Evolutionary conservation across 2,329 filamentous ascomycete species (phyloP).

Genomic region (Hymenoscyphus repandus): DNA sequence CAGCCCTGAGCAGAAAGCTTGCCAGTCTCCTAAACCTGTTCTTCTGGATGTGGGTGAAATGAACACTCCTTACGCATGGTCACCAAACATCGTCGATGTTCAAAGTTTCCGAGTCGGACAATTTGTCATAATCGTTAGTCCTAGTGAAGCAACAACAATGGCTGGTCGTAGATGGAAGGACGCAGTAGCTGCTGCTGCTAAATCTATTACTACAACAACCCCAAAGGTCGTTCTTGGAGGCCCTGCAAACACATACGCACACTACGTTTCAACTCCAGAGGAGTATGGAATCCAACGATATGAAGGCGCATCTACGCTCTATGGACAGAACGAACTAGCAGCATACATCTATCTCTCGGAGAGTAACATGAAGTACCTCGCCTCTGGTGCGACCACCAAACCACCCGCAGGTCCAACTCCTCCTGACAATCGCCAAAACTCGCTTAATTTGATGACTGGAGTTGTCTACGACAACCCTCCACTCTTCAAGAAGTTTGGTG

Average conservation of each 20-base stretch:
- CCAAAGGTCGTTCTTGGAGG: constrained; percentile 79
- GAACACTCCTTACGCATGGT: constrained; percentile 72
- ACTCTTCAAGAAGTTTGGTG: constrained; percentile 63
- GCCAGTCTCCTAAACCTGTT: constrained; percentile 76
- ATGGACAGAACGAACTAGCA: constrained; percentile 73
- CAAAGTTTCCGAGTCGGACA: constrained; percentile 81
- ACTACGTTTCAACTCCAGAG: constrained; percentile 70
- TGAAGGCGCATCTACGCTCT: constrained; percentile 90
- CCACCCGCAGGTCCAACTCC: constrained; percentile 56
- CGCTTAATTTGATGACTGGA: constrained; percentile 72
- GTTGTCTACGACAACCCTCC: constrained; percentile 71
- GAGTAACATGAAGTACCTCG: constrained; percentile 63
- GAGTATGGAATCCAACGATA: constrained; percentile 84
- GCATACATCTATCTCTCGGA: constrained; percentile 85
- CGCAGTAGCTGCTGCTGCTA: constrained; percentile 42
- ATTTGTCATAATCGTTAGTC: constrained; percentile 74
- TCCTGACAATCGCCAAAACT: constrained; percentile 72
- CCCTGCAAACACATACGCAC: constrained; percentile 84
- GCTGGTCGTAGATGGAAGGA: constrained; percentile 79
- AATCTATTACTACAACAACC: constrained; percentile 34
- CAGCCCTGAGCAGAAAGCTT: constrained; percentile 39
- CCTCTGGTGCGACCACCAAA: constrained; percentile 40
- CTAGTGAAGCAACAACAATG: constrained; percentile 90
- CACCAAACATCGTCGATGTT: constrained; percentile 84
- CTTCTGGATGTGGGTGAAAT: constrained; percentile 82